Conservation (phyloP, 768 basidiomycete species). For the Boletus tomentosulus region DNA sequence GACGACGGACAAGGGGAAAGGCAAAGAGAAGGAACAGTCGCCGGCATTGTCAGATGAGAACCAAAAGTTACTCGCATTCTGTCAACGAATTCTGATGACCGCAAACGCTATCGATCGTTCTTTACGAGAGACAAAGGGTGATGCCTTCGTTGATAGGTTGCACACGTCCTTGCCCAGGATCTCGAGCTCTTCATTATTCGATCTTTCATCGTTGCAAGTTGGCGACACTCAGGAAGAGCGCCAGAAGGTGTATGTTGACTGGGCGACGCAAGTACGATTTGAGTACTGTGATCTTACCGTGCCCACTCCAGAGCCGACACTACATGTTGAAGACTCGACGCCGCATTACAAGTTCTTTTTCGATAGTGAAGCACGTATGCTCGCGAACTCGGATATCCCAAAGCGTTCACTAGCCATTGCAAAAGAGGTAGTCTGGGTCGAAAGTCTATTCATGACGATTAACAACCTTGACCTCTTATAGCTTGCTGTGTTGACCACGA, state of each 20-base stretch:
- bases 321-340: conserved; percentile 43
- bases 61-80: conserved; percentile 73
- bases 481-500: conserved; percentile 92
- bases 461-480: conserved; percentile 29
- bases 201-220: conserved; percentile 32
- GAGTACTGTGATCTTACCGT: conserved; percentile 87
- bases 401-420: conserved; percentile 92
- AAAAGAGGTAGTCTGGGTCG: conserved; percentile 65
- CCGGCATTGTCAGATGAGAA: conserved; percentile 64
- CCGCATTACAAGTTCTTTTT: conserved; percentile 82
- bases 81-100: conserved; percentile 78
- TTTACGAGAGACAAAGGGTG: conserved; percentile 84
- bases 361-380: conserved; percentile 79
- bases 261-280: conserved; percentile 79
- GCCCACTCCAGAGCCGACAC: conserved; percentile 27
- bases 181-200: conserved; percentile 46
- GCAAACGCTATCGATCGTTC: conserved; percentile 85
- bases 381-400: conserved; percentile 81
- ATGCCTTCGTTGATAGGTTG: conserved; percentile 76
- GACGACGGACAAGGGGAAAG: conserved; percentile 64
- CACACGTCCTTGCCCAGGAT: conserved; percentile 75
- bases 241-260: conserved; percentile 70
- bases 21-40: conserved; percentile 46
- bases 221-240: conserved; percentile 65
- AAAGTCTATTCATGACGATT: background rate